Evolutionary conservation across 1,139 yeast species (phyloP).

Genomic region (Cylindricascospora bacillispora): DNA sequence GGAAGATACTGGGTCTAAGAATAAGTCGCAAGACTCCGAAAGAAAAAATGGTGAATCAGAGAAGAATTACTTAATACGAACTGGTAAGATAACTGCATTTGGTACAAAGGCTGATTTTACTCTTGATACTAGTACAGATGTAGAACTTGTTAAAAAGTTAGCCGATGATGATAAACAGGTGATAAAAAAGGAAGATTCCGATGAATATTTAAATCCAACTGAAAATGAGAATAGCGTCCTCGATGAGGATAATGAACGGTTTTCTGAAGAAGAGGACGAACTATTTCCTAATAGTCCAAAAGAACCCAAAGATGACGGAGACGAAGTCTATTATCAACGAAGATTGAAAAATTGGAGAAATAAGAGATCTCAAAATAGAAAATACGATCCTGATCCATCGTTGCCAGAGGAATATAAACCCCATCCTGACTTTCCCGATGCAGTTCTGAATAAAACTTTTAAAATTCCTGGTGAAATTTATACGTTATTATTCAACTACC

Average conservation of each 20-base stretch:
- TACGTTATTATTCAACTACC: slow-evolving; percentile 80
- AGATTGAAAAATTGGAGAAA: slow-evolving; percentile 50
- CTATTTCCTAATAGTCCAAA: slow-evolving; percentile 9
- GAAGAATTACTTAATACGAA: slow-evolving; percentile 68
- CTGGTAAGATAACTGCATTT: slow-evolving; percentile 91
- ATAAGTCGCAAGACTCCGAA: slow-evolving; percentile 22
- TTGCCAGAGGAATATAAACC: slow-evolving; percentile 47
- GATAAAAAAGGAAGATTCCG: slow-evolving; percentile 4
- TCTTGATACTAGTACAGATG: slow-evolving; percentile 11
- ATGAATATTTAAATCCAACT: slow-evolving; percentile 3
- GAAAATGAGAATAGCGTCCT: slow-evolving; percentile 2
- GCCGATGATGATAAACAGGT: slow-evolving; percentile 17
- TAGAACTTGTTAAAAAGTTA: slow-evolving; percentile 6
- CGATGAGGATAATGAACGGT: slow-evolving; percentile 5
- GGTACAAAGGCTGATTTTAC: slow-evolving; percentile 54
- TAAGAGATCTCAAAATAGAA: slow-evolving; percentile 28
- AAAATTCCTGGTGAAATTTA: slow-evolving; percentile 84
- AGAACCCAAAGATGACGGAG: slow-evolving; percentile 59
- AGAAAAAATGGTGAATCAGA: slow-evolving; percentile 58
- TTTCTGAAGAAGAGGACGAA: slow-evolving; percentile 8
- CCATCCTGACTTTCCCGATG: slow-evolving; percentile 70
- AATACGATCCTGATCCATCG: slow-evolving; percentile 11
- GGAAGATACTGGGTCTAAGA: slow-evolving; percentile 5
- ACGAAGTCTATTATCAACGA: slow-evolving; percentile 46
- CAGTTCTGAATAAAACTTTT: slow-evolving; percentile 54